Base-by-base conservation (phyloP, 1,139 yeast species). In the Candida sojae region DNA sequence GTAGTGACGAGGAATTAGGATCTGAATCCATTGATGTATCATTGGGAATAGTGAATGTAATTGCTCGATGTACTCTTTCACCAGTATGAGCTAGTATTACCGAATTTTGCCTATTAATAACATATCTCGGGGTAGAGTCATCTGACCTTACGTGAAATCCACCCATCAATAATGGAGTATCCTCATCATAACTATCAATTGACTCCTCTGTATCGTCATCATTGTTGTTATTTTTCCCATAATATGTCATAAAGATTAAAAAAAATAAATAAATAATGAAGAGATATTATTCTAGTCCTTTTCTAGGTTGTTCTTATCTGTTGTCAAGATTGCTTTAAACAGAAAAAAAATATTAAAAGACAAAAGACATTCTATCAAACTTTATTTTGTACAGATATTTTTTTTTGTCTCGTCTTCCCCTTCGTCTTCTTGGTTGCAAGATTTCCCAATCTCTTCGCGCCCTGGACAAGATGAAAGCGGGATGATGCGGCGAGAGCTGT, bases 81-180 rank as follows among this genome's bases (percentile, higher is more conserved):
- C 79, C 79, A 2, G 77, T 68, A 6, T 56, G 55, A 8, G 79
- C 74, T 30, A 74, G 50, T 29, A 74, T 74, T 8, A 74, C 77
- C n/a, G 77, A 71, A 41, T 68, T 64, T 47, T 58, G 63, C 31
- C 74, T 49, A 17, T 54, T 48, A 12, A 64, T 49, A 13, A 51
- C 46, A 21, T 57, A 53, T 28, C 57, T 35, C 1, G 55, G 55
- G 26, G 42, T 43, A 3, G 49, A 32, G 21, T 44, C 43, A 30
- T 46, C 44, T 2, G 48, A 38, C 26, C 54, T 46, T 33, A 43
- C 31, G 35, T 47, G 48, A 34, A 44, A 37, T 25, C 43, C 40
- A 8, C 30, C 43, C 17, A 23, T 29, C 13, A 33, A n/a, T 23
- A 33, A 33, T 34, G 36, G 35, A 17, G 38, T 35, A 4, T 29